phyloP scores from a whole-genome alignment of 2,329 filamentous ascomycete species.

The Colletotrichum viniferum region DNA sequence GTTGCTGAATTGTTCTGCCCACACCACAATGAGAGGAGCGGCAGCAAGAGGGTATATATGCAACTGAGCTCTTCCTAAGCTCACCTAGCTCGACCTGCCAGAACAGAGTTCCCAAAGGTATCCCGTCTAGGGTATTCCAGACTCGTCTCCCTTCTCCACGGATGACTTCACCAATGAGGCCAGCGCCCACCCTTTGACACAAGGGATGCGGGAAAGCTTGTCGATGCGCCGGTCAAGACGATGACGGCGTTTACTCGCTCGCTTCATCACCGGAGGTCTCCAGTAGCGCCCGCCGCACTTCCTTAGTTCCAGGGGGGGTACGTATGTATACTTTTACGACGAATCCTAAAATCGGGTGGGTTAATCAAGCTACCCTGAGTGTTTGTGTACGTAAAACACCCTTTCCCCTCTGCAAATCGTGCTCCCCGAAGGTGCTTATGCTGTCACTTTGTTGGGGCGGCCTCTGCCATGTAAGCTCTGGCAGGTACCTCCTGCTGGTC shows the following conservation, averaged over 20 bases:
- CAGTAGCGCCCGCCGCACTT: neutral
- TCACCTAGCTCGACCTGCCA: neutral
- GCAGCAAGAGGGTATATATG: constrained; percentile 9
- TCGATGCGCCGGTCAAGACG: constrained; percentile 11
- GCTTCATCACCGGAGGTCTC: neutral
- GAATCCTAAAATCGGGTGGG: neutral
- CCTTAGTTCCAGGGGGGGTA: neutral
- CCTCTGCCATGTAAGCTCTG: neutral
- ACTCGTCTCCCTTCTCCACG: neutral
- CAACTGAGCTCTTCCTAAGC: neutral
- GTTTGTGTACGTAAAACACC: neutral
- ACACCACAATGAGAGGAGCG: accelerated
- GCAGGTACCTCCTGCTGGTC: neutral
- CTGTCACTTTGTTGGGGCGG: neutral
- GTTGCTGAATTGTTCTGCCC: accelerated
- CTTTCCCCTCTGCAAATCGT: neutral
- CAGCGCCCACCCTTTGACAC: constrained; percentile 18
- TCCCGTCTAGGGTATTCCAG: neutral
- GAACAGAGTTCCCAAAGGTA: neutral
- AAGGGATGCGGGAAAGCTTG: constrained; percentile 24
- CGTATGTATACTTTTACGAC: neutral
- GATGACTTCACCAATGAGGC: constrained; percentile 24
- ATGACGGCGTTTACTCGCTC: constrained; percentile 12
- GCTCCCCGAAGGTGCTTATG: neutral
- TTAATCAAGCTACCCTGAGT: neutral